phyloP scores from a whole-genome alignment of 768 basidiomycete species.

The Pholiota conissans region DNA sequence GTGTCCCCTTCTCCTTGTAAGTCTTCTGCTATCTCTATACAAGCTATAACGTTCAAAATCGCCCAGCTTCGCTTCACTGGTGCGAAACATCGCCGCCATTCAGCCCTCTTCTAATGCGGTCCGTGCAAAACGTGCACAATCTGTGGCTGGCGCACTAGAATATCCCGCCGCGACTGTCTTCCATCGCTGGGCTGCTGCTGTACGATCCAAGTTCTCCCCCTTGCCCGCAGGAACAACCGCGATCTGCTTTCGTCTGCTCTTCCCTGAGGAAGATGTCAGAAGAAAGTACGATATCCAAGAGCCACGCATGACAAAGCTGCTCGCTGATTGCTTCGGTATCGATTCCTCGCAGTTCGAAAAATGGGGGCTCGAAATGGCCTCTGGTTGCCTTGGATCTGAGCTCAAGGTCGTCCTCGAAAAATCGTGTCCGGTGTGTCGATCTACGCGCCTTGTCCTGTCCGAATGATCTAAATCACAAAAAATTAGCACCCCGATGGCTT shows the following conservation, averaged over 20 bases:
- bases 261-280: slow-evolving; percentile 75
- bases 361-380: slow-evolving; percentile 42
- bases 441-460: neutral
- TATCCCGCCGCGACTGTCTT: slow-evolving; percentile 48
- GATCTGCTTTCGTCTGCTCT: slow-evolving; percentile 72
- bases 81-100: slow-evolving; percentile 44
- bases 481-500: slow-evolving; percentile 29
- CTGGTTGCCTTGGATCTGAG: slow-evolving; percentile 74
- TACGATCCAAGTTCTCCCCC: slow-evolving; percentile 45
- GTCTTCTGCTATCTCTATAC: slow-evolving; percentile 14
- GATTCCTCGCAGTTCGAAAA: slow-evolving; percentile 26
- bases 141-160: slow-evolving; percentile 12
- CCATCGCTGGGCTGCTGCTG: slow-evolving; percentile 42
- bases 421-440: slow-evolving; percentile 36
- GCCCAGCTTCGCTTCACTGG: slow-evolving; percentile 48
- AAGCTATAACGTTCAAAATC: neutral
- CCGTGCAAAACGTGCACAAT: slow-evolving; percentile 7
- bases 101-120: slow-evolving; percentile 26
- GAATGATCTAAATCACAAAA: neutral
- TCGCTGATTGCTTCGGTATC: slow-evolving; percentile 51
- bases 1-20: slow-evolving; percentile 46
- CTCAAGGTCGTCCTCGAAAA: slow-evolving; percentile 46
- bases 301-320: slow-evolving; percentile 47
- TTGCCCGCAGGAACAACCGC: slow-evolving; percentile 55
- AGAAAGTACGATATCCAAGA: slow-evolving; percentile 79